Conservation (phyloP, 2,329 filamentous ascomycete genomes). For the Juglanconis oblonga region DNA sequence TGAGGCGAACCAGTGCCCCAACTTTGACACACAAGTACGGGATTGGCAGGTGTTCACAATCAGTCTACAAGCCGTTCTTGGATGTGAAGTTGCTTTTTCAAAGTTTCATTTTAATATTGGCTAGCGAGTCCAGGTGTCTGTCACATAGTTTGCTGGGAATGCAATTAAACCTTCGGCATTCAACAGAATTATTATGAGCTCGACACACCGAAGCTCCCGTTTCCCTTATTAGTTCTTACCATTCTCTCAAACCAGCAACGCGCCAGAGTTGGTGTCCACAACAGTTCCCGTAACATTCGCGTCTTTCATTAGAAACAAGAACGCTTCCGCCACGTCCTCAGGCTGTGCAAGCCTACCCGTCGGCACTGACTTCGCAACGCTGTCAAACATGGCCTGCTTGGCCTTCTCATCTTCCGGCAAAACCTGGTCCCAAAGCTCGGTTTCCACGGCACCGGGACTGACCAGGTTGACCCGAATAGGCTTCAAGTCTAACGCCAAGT, state of each 20-base stretch:
- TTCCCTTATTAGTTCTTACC: neutral
- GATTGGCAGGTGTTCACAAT: too few species aligned
- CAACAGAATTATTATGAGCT: neutral
- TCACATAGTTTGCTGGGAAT: too few species aligned
- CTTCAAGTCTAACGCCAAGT: conserved; percentile 59
- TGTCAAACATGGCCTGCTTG: conserved; percentile 21
- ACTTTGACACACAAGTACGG: too few species aligned
- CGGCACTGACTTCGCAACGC: conserved; percentile 15
- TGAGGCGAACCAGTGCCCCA: too few species aligned
- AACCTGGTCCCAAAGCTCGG: conserved; percentile 37
- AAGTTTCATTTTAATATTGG: too few species aligned
- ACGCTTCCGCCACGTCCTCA: conserved; percentile 29
- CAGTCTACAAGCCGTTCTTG: too few species aligned
- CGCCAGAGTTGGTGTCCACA: conserved; percentile 23
- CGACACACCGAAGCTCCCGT: neutral
- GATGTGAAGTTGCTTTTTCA: too few species aligned
- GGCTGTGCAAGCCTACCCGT: conserved; percentile 21
- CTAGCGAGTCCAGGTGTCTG: too few species aligned
- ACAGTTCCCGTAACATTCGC: conserved; percentile 25
- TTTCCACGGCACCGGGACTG: conserved; percentile 51
- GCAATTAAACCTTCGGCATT: too few species aligned
- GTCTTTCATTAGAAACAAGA: conserved; percentile 29
- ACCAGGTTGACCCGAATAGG: conserved; percentile 64
- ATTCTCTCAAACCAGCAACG: conserved; percentile 17
- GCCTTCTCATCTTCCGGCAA: conserved; percentile 18